A percentile compares a stretch with the other conserved stretches of the same genome.
Conservation (phyloP, 2,329 filamentous ascomycete species). For the Mycosphaerella sp. region DNA sequence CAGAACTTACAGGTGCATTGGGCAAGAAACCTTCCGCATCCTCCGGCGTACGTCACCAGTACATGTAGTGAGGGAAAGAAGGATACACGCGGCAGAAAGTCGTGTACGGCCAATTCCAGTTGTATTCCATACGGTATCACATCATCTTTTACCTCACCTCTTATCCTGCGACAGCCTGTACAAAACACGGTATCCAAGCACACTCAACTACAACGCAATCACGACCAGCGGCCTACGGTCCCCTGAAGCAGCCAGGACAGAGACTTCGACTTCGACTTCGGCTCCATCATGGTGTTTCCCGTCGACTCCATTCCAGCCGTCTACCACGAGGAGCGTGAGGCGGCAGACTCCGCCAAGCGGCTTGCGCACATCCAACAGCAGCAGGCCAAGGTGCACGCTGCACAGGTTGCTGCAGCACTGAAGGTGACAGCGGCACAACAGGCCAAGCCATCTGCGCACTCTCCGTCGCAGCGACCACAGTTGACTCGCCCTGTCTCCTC, state of each 20-base stretch:
- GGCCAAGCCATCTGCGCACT: conserved; percentile 10
- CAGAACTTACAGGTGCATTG: too few relatives aligned
- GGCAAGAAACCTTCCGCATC: too few relatives aligned
- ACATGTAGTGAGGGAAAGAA: too few relatives aligned
- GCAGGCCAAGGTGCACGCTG: conserved; percentile 19
- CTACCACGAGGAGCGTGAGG: conserved; percentile 32
- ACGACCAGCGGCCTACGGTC: background rate
- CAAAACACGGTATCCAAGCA: background rate
- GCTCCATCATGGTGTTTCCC: conserved; percentile 28
- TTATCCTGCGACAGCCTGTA: background rate
- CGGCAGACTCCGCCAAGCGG: conserved; percentile 24
- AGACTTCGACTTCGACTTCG: background rate
- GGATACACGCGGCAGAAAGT: too few relatives aligned
- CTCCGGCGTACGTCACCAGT: too few relatives aligned
- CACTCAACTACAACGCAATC: background rate
- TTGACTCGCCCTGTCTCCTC: conserved; percentile 20
- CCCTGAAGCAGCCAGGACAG: background rate
- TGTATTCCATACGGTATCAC: background rate
- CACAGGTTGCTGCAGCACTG: conserved; percentile 8
- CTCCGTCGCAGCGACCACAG: conserved; percentile 21
- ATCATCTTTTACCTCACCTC: background rate
- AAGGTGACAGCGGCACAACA: conserved; percentile 4
- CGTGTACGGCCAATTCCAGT: too few relatives aligned
- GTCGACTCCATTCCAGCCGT: conserved; percentile 29
- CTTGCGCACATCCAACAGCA: conserved; percentile 20